These are phyloP conservation scores for Pythium sukuiense DNA, from an alignment of 352 stramenopile species.

Conservation along the genomic window DNA sequence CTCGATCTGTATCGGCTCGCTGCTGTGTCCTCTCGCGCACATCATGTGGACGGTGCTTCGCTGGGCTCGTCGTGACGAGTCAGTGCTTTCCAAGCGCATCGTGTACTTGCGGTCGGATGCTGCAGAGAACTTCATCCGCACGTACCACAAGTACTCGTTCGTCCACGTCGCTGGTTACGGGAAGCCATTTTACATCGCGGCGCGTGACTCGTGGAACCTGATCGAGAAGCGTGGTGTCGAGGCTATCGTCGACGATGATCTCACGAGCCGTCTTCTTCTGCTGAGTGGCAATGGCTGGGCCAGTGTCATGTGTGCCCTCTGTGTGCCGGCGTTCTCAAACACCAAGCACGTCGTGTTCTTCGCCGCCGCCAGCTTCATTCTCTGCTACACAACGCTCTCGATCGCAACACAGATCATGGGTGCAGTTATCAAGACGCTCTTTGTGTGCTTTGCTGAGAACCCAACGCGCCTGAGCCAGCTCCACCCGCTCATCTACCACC, in stretches of 20 bases:
- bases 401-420: conserved; percentile 71
- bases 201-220: conserved; percentile 72
- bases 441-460: conserved; percentile 87
- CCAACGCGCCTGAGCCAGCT: conserved; percentile 74
- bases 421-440: conserved; percentile 84
- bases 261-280: conserved; percentile 76
- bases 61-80: conserved; percentile 74
- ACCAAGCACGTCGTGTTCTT: conserved; percentile 72
- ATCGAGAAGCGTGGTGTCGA: conserved; percentile 82
- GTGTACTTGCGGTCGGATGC: conserved; percentile 57
- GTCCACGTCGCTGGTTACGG: conserved; percentile 81
- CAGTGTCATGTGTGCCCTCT: conserved; percentile 75
- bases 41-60: conserved; percentile 77
- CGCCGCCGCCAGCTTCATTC: conserved; percentile 65
- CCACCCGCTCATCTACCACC: conserved; percentile 87
- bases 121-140: conserved; percentile 77
- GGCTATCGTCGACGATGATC: conserved; percentile 83
- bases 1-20: conserved; percentile 81
- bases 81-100: conserved; percentile 57
- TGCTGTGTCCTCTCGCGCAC: conserved; percentile 76
- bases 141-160: conserved; percentile 88
- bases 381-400: conserved; percentile 82
- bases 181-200: conserved; percentile 79
- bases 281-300: conserved; percentile 77
- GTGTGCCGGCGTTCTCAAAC: conserved; percentile 50